Conservation (phyloP, 2,329 filamentous ascomycete species). For the Aspergillus candidus region DNA sequence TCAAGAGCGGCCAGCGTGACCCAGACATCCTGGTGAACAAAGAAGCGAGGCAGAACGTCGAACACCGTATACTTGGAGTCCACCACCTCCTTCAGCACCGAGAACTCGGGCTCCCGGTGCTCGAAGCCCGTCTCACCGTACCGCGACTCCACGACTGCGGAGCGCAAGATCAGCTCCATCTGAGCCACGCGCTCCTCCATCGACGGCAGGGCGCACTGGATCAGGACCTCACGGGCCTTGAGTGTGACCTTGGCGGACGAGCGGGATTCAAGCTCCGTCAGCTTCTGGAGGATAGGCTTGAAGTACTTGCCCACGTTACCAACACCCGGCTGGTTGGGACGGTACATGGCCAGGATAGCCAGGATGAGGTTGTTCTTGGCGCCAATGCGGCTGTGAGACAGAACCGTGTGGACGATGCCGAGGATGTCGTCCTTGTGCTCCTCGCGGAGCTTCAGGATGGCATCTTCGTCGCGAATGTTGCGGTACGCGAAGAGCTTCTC, state of each 20-base stretch:
- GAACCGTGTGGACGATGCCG: constrained; percentile 78
- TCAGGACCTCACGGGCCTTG: constrained; percentile 94
- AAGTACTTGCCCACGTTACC: constrained; percentile 87
- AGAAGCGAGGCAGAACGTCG: constrained; percentile 91
- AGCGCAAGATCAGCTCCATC: constrained; percentile 98
- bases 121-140: constrained; percentile 98
- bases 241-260: constrained; percentile 90
- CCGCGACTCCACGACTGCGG: constrained; percentile 90
- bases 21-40: constrained; percentile 88
- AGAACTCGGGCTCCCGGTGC: constrained; percentile 83
- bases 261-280: constrained; percentile 84
- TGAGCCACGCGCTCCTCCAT: constrained; percentile 89
- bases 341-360: constrained; percentile 88
- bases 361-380: constrained; percentile 92
- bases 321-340: constrained; percentile 84
- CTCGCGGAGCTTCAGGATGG: constrained; percentile 87
- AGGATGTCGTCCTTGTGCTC: constrained; percentile 89
- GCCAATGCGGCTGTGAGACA: constrained; percentile 87
- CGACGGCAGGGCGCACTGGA: constrained; percentile 92
- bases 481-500: constrained; percentile 84
- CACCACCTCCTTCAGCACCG: constrained; percentile 93
- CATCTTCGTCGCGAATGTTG: constrained; percentile 82
- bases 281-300: constrained; percentile 70
- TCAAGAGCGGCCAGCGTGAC: constrained; percentile 89
- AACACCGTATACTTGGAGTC: constrained; percentile 99